These are phyloP conservation scores for Cystobasidium pallidum DNA, from an alignment of 1,284 basidiomycete species.

Conservation along the genomic window DNA sequence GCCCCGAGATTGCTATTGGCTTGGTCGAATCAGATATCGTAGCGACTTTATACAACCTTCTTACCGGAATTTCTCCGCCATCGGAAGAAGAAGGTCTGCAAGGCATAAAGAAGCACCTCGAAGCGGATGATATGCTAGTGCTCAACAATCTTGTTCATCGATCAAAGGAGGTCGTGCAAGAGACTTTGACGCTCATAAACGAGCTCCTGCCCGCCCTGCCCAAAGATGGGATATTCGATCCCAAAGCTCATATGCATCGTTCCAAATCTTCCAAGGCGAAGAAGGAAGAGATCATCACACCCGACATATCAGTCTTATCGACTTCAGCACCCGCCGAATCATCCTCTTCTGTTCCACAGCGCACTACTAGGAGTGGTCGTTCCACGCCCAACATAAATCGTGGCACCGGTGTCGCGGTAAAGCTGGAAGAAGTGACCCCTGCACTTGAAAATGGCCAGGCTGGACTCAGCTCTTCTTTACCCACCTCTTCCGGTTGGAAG, in stretches of 20 bases:
- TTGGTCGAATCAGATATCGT: slow-evolving; percentile 88
- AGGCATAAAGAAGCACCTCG: slow-evolving; percentile 50
- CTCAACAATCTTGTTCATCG: slow-evolving; percentile 95
- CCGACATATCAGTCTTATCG: slow-evolving; percentile 11
- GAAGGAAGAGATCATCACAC: slow-evolving; percentile 33
- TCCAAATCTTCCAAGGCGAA: slow-evolving; percentile 43
- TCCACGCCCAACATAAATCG: slow-evolving; percentile 10
- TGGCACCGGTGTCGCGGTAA: slow-evolving; percentile 44
- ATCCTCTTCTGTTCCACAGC: background rate
- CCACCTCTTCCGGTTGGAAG: background rate
- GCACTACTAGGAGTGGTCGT: slow-evolving; percentile 15
- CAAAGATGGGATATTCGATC: slow-evolving; percentile 62
- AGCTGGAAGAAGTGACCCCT: slow-evolving; percentile 48
- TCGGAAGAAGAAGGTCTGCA: slow-evolving; percentile 49
- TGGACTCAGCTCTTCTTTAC: slow-evolving; percentile 16
- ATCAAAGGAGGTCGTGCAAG: slow-evolving; percentile 94
- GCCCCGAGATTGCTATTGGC: slow-evolving; percentile 79
- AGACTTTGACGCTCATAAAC: slow-evolving; percentile 80
- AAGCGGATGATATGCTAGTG: slow-evolving; percentile 78
- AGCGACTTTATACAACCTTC: slow-evolving; percentile 85
- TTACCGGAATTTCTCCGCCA: slow-evolving; percentile 85
- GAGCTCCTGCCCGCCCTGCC: slow-evolving; percentile 89
- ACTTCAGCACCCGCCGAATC: slow-evolving; percentile 30
- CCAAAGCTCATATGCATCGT: slow-evolving; percentile 49
- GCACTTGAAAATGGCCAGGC: slow-evolving; percentile 15